Evolutionary conservation across 345 rosid genomes (phyloP).

Genomic region (Physaria fendleri): DNA sequence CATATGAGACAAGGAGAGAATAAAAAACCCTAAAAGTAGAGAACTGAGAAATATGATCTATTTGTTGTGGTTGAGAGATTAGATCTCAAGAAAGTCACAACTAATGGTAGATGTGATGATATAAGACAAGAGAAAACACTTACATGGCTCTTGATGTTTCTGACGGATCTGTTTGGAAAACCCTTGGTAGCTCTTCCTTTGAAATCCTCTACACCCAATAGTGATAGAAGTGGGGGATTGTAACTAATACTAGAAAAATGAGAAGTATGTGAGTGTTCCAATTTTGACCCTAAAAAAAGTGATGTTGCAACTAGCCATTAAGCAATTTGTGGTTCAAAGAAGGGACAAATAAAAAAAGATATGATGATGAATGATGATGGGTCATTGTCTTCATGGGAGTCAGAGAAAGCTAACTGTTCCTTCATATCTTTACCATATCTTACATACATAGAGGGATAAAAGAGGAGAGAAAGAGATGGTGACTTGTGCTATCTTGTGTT

Average conservation of each 20-base stretch:
- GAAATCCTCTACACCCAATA: neutral
- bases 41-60: neutral
- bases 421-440: no score
- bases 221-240: slow-evolving; percentile 7
- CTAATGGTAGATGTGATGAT: slow-evolving; percentile 8
- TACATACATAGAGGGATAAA: no score
- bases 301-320: slow-evolving; percentile 1
- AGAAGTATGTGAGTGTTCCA: slow-evolving; percentile 18
- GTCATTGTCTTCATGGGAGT: slow-evolving; percentile 62
- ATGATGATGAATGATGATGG: slow-evolving; percentile 20
- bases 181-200: slow-evolving; percentile 17
- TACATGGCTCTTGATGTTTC: slow-evolving; percentile 14
- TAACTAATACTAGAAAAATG: slow-evolving; percentile 12
- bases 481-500: no score
- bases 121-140: neutral
- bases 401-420: slow-evolving; percentile 58
- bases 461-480: no score
- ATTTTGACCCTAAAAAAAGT: no score
- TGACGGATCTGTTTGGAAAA: slow-evolving; percentile 10
- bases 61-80: neutral
- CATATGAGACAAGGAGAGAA: neutral
- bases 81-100: slow-evolving; percentile 14
- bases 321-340: slow-evolving; percentile 25
- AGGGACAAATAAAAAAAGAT: slow-evolving; percentile 13
- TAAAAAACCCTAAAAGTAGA: slow-evolving; percentile 13